A percentile compares a stretch with the other conserved stretches of the same genome.
These are phyloP conservation scores for Nidula microcarpa DNA, from an alignment of 768 basidiomycete species.

Conservation along the genomic window DNA sequence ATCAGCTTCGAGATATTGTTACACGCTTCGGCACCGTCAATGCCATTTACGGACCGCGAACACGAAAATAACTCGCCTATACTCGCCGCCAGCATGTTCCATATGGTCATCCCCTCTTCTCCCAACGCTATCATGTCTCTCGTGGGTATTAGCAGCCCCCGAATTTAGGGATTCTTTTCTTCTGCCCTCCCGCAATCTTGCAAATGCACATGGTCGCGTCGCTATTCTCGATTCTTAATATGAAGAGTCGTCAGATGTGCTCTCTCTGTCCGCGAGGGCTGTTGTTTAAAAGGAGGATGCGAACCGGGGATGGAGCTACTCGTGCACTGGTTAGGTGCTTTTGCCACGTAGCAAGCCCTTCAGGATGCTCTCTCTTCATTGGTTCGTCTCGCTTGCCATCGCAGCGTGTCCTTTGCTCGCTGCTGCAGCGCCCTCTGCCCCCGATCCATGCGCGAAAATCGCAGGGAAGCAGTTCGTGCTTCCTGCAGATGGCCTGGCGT, in stretches of 20 bases:
- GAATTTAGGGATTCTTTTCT: background rate
- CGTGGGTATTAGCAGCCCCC: background rate
- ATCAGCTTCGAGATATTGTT: too few relatives aligned
- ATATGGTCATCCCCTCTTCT: background rate
- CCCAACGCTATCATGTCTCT: background rate
- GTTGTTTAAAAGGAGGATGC: too few relatives aligned
- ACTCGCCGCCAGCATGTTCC: background rate
- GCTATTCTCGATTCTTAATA: background rate
- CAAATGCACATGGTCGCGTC: background rate
- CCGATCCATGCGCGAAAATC: slow-evolving; percentile 36
- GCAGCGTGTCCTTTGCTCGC: background rate
- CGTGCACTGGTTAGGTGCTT: too few relatives aligned
- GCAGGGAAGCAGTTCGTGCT: slow-evolving; percentile 40
- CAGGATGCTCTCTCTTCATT: background rate
- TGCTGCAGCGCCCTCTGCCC: slow-evolving; percentile 17
- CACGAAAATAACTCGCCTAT: background rate
- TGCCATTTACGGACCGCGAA: background rate
- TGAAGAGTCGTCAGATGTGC: too few relatives aligned
- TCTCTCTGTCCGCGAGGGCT: too few relatives aligned
- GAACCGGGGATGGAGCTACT: too few relatives aligned
- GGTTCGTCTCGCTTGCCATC: slow-evolving; percentile 2
- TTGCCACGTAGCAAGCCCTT: background rate
- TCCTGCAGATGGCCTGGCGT: slow-evolving; percentile 54
- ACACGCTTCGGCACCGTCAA: background rate
- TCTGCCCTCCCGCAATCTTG: background rate